Evolutionary conservation across 768 basidiomycete species (phyloP).

Genomic region (Xerocomus spinulosus): DNA sequence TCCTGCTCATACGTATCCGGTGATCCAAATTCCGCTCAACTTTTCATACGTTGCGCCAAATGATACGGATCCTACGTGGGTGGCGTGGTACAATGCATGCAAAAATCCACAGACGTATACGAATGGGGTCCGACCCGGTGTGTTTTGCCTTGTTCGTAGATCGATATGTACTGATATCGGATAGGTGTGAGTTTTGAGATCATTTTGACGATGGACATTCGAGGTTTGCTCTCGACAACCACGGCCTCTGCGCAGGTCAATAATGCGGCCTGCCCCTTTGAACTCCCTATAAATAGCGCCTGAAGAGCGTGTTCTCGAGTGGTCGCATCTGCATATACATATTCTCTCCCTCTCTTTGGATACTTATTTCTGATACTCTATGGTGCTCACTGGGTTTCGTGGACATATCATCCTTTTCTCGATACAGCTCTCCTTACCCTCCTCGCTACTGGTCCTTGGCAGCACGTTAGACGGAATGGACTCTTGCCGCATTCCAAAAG

Average conservation of each 20-base stretch:
- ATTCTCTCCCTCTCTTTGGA: conserved; percentile 3
- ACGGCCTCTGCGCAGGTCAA: conserved; percentile 52
- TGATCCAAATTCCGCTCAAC: conserved; percentile 69
- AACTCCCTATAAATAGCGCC: conserved; percentile 50
- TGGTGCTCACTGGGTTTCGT: conserved; percentile 6
- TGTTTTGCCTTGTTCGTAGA: conserved; percentile 26
- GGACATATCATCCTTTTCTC: conserved; percentile 8
- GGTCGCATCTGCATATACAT: not conserved
- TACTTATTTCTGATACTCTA: conserved; percentile 9
- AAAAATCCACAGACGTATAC: conserved; percentile 49
- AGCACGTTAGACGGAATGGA: conserved; percentile 3
- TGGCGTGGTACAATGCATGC: conserved; percentile 75
- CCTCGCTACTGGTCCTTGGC: not conserved
- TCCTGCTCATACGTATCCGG: conserved; percentile 61
- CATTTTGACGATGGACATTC: conserved; percentile 60
- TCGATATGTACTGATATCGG: conserved; percentile 4
- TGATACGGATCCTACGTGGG: conserved; percentile 79
- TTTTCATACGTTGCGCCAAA: conserved; percentile 82
- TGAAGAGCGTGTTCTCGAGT: conserved; percentile 27
- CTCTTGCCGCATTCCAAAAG: conserved; percentile 1
- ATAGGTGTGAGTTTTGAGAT: conserved; percentile 58
- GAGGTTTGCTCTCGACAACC: conserved; percentile 56
- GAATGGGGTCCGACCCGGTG: conserved; percentile 56
- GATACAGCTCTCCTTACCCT: not conserved
- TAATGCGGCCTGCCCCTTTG: conserved; percentile 65